These are phyloP conservation scores for Grigorovia transvaalensis DNA, from an alignment of 805 yeast genomes.

Conservation along the genomic window DNA sequence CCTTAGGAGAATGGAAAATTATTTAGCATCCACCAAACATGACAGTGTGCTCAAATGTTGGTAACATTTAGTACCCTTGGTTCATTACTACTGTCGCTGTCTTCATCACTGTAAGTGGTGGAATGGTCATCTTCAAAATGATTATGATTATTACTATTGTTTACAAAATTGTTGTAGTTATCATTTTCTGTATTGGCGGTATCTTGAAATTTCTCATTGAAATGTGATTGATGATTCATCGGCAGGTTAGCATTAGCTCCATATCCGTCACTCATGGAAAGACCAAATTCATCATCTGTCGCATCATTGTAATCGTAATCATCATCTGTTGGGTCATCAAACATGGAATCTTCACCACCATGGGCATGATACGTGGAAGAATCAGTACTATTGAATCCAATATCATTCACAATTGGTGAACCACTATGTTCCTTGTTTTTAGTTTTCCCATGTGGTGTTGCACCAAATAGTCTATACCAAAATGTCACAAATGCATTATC, in stretches of 20 bases:
- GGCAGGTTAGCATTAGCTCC: not conserved
- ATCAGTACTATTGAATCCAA: not conserved
- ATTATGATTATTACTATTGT: not conserved
- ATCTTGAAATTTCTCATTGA: not conserved
- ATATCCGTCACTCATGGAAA: not conserved
- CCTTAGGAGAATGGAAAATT: too few relatives aligned
- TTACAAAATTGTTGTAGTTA: not conserved
- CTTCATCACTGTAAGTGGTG: not conserved
- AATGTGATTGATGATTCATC: not conserved
- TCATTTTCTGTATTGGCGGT: not conserved
- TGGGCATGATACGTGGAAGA: not conserved
- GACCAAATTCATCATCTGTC: not conserved
- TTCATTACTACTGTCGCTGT: not conserved
- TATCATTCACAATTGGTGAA: not conserved
- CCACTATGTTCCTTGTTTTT: not conserved
- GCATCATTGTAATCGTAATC: not conserved
- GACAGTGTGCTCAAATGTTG: not conserved
- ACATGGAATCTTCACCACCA: not conserved
- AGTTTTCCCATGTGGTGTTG: conserved; percentile 3
- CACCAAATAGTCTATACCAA: conserved; percentile 25
- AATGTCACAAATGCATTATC: conserved; percentile 23
- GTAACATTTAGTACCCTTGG: conserved; percentile 1
- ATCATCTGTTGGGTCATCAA: conserved; percentile 1
- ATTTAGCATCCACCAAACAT: too few relatives aligned
- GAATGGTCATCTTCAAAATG: not conserved